These are phyloP conservation scores for Combretum micranthum DNA, from an alignment of 345 rosid genomes.

Conservation along the genomic window DNA sequence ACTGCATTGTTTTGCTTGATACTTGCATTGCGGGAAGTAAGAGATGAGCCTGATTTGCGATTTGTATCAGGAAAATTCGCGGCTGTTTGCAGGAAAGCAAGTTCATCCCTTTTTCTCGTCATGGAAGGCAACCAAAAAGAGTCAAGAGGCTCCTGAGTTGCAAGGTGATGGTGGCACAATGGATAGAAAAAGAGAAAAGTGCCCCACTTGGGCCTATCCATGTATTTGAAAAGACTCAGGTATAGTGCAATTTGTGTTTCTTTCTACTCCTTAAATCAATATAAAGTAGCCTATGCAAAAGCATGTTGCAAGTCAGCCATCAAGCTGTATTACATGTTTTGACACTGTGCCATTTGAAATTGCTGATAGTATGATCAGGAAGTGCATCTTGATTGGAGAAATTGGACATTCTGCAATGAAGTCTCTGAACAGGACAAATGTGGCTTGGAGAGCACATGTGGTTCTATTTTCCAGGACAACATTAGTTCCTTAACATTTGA, in stretches of 20 bases:
- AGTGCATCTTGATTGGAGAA: constrained; percentile 61
- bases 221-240: constrained; percentile 70
- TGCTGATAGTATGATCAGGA: constrained; percentile 33
- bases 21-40: not conserved
- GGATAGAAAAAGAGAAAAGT: constrained; percentile 22
- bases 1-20: not conserved
- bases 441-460: constrained; percentile 12
- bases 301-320: no score
- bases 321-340: no score
- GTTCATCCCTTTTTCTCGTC: constrained; percentile 80
- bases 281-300: no score
- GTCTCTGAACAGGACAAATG: constrained; percentile 8
- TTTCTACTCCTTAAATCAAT: no score
- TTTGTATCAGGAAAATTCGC: constrained; percentile 61
- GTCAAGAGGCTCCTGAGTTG: constrained; percentile 29
- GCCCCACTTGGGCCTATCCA: constrained; percentile 68
- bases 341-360: no score
- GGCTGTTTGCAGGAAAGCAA: constrained; percentile 64
- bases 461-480: constrained; percentile 23
- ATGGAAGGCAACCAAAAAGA: constrained; percentile 41
- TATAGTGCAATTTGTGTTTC: constrained; percentile 13
- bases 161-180: constrained; percentile 21
- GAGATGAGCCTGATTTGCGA: not conserved
- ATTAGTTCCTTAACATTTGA: constrained; percentile 32
- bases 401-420: constrained; percentile 51